Conservation (phyloP, 2,329 filamentous ascomycete genomes). For the Beauveria pseudobassiana region DNA sequence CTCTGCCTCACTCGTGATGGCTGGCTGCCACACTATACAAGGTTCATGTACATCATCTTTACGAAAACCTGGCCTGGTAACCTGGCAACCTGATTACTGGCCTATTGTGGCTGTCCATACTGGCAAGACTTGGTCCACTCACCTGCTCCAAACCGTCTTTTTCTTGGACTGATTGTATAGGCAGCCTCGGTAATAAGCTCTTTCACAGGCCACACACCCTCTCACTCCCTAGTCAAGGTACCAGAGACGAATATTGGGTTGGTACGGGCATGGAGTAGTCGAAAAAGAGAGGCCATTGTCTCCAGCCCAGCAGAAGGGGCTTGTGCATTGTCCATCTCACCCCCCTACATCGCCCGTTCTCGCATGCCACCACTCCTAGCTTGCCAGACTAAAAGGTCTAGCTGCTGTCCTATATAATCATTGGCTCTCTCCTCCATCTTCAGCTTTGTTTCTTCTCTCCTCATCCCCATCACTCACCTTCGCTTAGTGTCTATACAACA, state of each 20-base stretch:
- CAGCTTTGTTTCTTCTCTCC: background rate
- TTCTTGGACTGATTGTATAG: background rate
- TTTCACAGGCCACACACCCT: constrained; percentile 10
- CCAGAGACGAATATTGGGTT: background rate
- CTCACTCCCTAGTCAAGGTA: background rate
- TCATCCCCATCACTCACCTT: constrained; percentile 9
- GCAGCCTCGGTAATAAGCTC: constrained; percentile 9
- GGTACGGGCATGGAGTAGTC: background rate
- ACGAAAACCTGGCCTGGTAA: background rate
- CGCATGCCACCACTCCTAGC: background rate
- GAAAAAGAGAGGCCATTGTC: background rate
- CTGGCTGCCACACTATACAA: background rate
- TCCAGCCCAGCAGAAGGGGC: background rate
- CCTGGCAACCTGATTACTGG: background rate
- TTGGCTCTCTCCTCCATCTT: background rate
- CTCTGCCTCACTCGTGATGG: background rate
- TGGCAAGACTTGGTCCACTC: background rate
- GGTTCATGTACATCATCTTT: no score
- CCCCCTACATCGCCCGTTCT: background rate
- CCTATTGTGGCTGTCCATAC: background rate
- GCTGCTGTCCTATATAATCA: constrained; percentile 6
- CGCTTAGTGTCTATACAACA: constrained; percentile 10
- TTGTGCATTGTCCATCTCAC: background rate
- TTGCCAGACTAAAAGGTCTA: background rate
- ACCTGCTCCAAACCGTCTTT: background rate